A percentile compares a stretch with the other conserved stretches of the same genome.
phyloP scores from a whole-genome alignment of 495 filamentous ascomycete genomes.

The Lasiosphaeriaceae sp. region DNA sequence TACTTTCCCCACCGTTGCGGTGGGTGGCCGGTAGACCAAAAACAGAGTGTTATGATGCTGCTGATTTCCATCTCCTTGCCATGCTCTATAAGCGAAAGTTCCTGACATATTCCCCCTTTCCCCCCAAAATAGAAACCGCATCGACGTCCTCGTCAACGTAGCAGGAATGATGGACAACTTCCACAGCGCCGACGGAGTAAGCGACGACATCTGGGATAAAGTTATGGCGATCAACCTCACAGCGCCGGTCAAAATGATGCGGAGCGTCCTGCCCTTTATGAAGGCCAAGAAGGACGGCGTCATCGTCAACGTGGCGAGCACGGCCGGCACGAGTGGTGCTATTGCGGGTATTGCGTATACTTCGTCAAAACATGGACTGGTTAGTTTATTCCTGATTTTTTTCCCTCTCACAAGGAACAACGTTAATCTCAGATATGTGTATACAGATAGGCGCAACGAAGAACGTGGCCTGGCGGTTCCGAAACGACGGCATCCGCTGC shows the following conservation, averaged over 20 bases:
- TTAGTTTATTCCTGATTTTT: neutral
- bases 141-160: conserved; percentile 38
- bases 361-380: conserved; percentile 32
- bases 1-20: neutral
- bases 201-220: conserved; percentile 28
- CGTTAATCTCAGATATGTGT: neutral
- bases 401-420: neutral
- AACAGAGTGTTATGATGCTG: no score
- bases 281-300: conserved; percentile 28
- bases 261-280: conserved; percentile 34
- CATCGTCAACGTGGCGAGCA: conserved; percentile 40
- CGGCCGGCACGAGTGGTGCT: conserved; percentile 35
- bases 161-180: conserved; percentile 40
- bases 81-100: no score
- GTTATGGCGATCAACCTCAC: conserved; percentile 37
- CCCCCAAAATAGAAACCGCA: neutral
- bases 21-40: no score
- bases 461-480: conserved; percentile 42
- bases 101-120: neutral
- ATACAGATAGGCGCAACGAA: conserved; percentile 38
- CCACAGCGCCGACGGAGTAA: conserved; percentile 28
- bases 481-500: conserved; percentile 29
- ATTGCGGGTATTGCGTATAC: conserved; percentile 40
- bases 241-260: conserved; percentile 36
- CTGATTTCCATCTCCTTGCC: neutral